A percentile compares a stretch with the other conserved stretches of the same genome.
Conservation (phyloP, 805 yeast species). For the Saturnispora ahearnii region DNA sequence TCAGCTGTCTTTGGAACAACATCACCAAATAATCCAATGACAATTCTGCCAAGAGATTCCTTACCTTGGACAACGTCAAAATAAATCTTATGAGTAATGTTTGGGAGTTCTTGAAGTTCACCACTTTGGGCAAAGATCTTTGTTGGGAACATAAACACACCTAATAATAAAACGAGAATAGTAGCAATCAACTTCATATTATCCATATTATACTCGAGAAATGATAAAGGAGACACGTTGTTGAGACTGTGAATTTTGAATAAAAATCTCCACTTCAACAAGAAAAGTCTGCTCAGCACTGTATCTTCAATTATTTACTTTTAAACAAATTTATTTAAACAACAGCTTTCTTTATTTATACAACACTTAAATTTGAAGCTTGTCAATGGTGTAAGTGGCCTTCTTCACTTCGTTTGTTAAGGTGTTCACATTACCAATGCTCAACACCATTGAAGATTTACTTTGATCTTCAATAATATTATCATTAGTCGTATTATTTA, state of each 20-base stretch:
- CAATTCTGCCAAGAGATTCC: conserved; percentile 66
- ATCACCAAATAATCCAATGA: conserved; percentile 79
- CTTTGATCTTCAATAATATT: conserved; percentile 20
- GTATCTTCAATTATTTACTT: neutral
- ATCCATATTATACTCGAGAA: neutral
- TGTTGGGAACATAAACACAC: conserved; percentile 16
- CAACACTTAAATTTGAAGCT: conserved; percentile 28
- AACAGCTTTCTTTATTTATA: too few species aligned
- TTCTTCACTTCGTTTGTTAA: conserved; percentile 27
- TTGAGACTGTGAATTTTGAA: neutral
- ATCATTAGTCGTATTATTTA: conserved; percentile 12
- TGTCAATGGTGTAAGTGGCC: conserved; percentile 50
- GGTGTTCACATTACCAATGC: conserved; percentile 17
- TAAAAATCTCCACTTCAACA: neutral
- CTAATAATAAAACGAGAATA: conserved; percentile 14
- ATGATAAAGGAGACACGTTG: neutral
- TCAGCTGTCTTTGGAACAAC: conserved; percentile 84
- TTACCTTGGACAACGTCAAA: conserved; percentile 83
- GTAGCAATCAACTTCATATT: conserved; percentile 21
- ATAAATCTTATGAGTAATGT: conserved; percentile 69
- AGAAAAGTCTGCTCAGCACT: neutral
- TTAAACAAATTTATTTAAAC: neutral
- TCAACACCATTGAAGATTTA: conserved; percentile 20
- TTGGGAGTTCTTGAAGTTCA: conserved; percentile 34
- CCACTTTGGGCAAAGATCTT: conserved; percentile 10